These are phyloP conservation scores for Trichoderma arundinaceum DNA, from an alignment of 2,329 filamentous ascomycete species.

Conservation along the genomic window DNA sequence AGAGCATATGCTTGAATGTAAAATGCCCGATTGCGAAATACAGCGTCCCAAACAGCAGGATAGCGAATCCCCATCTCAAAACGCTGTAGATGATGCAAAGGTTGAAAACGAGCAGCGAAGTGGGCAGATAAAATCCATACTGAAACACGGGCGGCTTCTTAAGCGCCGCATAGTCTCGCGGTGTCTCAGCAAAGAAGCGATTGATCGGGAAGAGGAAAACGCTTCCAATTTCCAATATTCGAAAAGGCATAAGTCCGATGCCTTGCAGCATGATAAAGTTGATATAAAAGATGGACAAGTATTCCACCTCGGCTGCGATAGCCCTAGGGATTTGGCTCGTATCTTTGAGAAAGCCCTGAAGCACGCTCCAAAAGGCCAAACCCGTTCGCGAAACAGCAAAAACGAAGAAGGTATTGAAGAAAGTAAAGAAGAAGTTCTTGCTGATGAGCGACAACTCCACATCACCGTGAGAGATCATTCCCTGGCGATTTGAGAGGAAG, in stretches of 20 bases:
- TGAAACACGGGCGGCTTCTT: constrained; percentile 84
- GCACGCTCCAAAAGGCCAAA: constrained; percentile 72
- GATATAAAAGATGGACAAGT: constrained; percentile 82
- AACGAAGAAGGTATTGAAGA: constrained; percentile 97
- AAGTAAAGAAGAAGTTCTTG: constrained; percentile 99
- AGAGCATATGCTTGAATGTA: constrained; percentile 94
- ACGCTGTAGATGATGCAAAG: constrained; percentile 95
- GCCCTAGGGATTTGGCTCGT: constrained; percentile 77
- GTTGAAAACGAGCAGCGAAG: constrained; percentile 90
- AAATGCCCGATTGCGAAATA: constrained; percentile 87
- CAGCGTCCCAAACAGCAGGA: constrained; percentile 79
- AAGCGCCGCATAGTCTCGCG: constrained; percentile 84
- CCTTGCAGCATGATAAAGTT: constrained; percentile 94
- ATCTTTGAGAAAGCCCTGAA: constrained; percentile 78
- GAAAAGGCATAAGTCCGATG: constrained; percentile 90
- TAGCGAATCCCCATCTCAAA: constrained; percentile 76
- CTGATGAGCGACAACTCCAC: constrained; percentile 93
- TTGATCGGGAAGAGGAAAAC: constrained; percentile 83
- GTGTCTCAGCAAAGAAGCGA: constrained; percentile 79
- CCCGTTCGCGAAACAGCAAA: constrained; percentile 89
- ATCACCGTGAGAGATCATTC: constrained; percentile 93
- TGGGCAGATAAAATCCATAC: constrained; percentile 95
- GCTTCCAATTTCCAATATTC: constrained; percentile 86
- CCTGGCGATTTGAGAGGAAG: constrained; percentile 87
- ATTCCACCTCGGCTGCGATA: constrained; percentile 76